Evolutionary conservation across 441 rosid genomes (phyloP).

Genomic region (Kokia cookei): DNA sequence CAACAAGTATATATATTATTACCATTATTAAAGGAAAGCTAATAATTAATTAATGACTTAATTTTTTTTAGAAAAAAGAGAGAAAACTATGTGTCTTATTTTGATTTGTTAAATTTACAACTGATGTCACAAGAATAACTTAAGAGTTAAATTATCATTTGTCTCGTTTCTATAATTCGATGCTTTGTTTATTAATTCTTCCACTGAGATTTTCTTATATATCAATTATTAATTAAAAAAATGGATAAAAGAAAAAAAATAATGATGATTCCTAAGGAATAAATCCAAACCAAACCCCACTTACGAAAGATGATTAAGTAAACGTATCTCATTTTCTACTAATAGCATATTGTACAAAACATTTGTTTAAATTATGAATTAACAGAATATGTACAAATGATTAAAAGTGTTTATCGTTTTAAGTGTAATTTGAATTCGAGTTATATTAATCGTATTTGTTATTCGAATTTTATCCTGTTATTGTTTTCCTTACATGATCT

Average conservation of each 20-base stretch:
- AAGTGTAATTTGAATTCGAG: too few relatives aligned
- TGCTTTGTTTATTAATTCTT: neutral
- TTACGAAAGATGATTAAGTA: conserved; percentile 23
- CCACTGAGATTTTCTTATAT: conserved; percentile 18
- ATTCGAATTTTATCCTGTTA: too few relatives aligned
- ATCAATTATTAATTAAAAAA: neutral
- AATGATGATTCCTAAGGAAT: neutral
- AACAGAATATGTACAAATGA: too few relatives aligned
- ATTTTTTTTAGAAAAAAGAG: too few relatives aligned
- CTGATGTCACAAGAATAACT: neutral
- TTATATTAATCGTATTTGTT: too few relatives aligned
- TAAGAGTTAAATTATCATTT: neutral
- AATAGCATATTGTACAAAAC: too few relatives aligned
- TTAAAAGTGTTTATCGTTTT: too few relatives aligned
- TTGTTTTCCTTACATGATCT: too few relatives aligned
- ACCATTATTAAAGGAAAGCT: neutral
- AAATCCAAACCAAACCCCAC: conserved; percentile 60
- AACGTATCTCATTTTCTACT: conserved; percentile 23
- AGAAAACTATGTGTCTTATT: neutral
- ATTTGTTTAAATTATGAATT: too few relatives aligned
- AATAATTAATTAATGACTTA: neutral
- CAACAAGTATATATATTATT: neutral
- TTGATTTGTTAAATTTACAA: neutral
- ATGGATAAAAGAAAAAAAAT: neutral
- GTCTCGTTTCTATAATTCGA: neutral